phyloP scores from a whole-genome alignment of 225 moss, liverwort and hornwort species.

The Rhytidiadelphus loreus region DNA sequence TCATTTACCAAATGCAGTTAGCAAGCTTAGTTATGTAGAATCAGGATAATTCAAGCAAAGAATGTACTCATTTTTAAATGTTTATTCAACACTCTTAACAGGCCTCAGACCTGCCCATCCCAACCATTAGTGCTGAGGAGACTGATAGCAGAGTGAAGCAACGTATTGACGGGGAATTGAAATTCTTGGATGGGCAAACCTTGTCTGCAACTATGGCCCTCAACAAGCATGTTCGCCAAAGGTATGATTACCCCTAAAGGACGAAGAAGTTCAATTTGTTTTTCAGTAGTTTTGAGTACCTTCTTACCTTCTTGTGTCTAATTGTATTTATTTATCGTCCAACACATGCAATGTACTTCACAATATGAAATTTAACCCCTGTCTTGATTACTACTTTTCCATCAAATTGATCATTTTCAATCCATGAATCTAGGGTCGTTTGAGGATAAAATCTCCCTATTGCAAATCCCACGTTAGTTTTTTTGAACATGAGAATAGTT shows the following conservation, averaged over 20 bases:
- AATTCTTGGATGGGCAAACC: conserved; percentile 71
- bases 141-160: conserved; percentile 59
- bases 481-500: background rate
- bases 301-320: background rate
- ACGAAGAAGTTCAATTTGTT: background rate
- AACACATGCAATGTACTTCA: background rate
- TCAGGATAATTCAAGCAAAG: background rate
- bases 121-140: conserved; percentile 44
- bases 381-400: background rate
- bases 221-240: conserved; percentile 70
- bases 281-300: background rate
- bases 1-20: background rate
- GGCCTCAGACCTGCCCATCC: conserved; percentile 79
- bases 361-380: background rate
- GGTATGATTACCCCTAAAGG: conserved; percentile 6
- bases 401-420: background rate
- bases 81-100: background rate
- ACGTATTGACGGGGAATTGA: conserved; percentile 51
- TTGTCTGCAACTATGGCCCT: conserved; percentile 54
- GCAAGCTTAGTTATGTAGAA: background rate
- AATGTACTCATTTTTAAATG: background rate
- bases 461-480: background rate
- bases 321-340: background rate
- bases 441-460: background rate
- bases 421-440: background rate